Conservation (phyloP, 2,329 filamentous ascomycete genomes). For the Pezizomycotina sp. region DNA sequence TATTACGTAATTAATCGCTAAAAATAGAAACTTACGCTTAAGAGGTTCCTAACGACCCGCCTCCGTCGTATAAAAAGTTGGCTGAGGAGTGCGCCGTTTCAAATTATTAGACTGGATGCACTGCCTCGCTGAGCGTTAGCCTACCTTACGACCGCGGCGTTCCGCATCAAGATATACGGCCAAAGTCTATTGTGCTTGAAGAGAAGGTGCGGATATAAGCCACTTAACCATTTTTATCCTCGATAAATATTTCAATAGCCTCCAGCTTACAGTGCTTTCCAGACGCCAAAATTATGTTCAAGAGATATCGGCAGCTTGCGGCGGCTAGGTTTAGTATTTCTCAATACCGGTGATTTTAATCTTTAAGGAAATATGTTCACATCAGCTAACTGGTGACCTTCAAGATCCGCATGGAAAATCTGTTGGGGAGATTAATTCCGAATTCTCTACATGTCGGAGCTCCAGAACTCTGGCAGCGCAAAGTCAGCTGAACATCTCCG, state of each 20-base stretch:
- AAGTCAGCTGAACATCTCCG: too few species aligned
- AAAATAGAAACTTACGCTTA: slow-evolving; percentile 53
- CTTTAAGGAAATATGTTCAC: slow-evolving; percentile 14
- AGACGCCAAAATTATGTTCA: slow-evolving; percentile 10
- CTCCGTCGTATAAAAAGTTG: slow-evolving; percentile 45
- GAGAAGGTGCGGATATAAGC: slow-evolving; percentile 40
- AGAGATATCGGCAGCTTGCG: slow-evolving; percentile 52
- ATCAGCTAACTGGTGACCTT: too few species aligned
- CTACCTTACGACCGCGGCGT: slow-evolving; percentile 49
- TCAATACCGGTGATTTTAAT: slow-evolving; percentile 10
- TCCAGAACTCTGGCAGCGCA: too few species aligned
- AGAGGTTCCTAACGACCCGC: slow-evolving; percentile 51
- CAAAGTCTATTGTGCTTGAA: slow-evolving; percentile 50
- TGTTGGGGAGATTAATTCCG: too few species aligned
- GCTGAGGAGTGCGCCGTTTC: slow-evolving; percentile 43
- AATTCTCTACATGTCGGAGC: too few species aligned
- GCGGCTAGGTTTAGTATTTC: slow-evolving; percentile 17
- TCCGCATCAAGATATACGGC: slow-evolving; percentile 52
- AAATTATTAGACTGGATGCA: slow-evolving; percentile 60
- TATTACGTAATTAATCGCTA: too few species aligned
- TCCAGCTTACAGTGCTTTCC: too few species aligned
- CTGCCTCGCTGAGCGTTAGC: slow-evolving; percentile 53
- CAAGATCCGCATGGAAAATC: too few species aligned
- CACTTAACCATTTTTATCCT: slow-evolving; percentile 53
- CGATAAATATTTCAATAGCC: slow-evolving; percentile 34